Evolutionary conservation across 805 yeast species (phyloP), one percentile per base, ranked within the genome.

Genomic region (Candida rishiriensis): DNA sequence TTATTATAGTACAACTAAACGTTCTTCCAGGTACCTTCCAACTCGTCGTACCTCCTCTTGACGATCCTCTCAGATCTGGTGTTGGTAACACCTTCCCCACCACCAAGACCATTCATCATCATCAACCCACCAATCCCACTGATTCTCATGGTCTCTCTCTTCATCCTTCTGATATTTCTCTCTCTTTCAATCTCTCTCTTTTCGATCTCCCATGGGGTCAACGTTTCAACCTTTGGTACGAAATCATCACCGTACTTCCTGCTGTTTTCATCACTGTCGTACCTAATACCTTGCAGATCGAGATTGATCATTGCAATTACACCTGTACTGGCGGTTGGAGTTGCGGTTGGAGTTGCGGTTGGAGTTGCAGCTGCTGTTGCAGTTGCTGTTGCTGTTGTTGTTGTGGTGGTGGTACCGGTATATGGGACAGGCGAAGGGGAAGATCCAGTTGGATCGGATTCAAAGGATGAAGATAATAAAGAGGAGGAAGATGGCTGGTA

Each of bases 101-200:
- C 36, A n/a, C 14, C 43, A 28, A 29, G 10, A 43, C 48, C 41
- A 3, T 38, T 9, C 26, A 21, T 21, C 26, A 21, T 21, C 26
- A 21, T 21, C 26, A 21, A 21, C 37, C 60, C 58, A 34, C 76
- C 76, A 46, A 77, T 42, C 28, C 56, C 83, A 41, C 79, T 83
- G 40, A 85, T 78, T 47, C 88, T 71, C 70, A 87, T 81, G 10
- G 89, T 82, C 61, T 93, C 98, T 66, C 99, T 80, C 71, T 95
- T 91, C 60, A 90, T 73, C 60, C 99, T 80, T 65, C 99, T 79
- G 49, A 88, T 74, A 60, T 86, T 89, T 64, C 98, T 77, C 55
- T 90, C 97, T 58, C 95, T 81, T 66, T 93, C 99, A 54, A 89
- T 88, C 61, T 93, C 98, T 53, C 98, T 77, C 66, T 85, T 84